These are phyloP conservation scores for Primulina tabacum DNA, from an alignment of 257 asterid genomes.

Conservation along the genomic window DNA sequence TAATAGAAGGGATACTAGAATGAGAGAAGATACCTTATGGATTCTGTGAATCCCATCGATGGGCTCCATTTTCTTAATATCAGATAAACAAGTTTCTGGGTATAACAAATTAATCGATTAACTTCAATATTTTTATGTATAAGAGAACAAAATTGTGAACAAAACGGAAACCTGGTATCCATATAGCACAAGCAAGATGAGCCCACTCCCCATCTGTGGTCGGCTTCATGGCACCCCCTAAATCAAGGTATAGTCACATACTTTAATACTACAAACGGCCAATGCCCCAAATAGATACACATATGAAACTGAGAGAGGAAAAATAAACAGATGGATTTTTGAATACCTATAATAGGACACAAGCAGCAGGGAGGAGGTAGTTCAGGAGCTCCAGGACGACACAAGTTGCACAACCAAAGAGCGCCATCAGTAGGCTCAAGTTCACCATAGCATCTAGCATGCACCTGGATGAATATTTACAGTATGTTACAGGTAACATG, in stretches of 20 bases:
- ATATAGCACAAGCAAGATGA: constrained; percentile 99
- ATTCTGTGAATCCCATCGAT: constrained; percentile 84
- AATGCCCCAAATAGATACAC: constrained; percentile 24
- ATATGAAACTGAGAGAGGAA: constrained; percentile 23
- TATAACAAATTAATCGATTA: constrained; percentile 22
- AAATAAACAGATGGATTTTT: constrained; percentile 11
- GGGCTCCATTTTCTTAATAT: constrained; percentile 93
- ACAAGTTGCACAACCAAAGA: constrained; percentile 97
- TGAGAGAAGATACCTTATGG: constrained; percentile 63
- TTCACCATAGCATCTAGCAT: constrained; percentile 98
- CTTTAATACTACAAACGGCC: constrained; percentile 18
- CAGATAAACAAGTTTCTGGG: constrained; percentile 91
- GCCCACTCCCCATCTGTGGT: constrained; percentile 99
- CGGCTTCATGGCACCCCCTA: constrained; percentile 99
- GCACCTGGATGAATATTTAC: constrained; percentile 62
- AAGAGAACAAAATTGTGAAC: constrained; percentile 10
- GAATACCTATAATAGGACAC: constrained; percentile 86
- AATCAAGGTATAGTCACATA: constrained; percentile 26
- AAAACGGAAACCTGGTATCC: constrained; percentile 85
- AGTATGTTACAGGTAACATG: constrained; percentile 10
- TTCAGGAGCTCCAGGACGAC: constrained; percentile 93
- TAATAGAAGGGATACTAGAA: constrained; percentile 15
- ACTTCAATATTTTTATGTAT: constrained; percentile 1
- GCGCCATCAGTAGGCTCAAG: constrained; percentile 73
- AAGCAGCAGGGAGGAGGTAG: constrained; percentile 80